Base-by-base conservation (phyloP, 2,329 filamentous ascomycete genomes). In the Xylaria sp. region DNA sequence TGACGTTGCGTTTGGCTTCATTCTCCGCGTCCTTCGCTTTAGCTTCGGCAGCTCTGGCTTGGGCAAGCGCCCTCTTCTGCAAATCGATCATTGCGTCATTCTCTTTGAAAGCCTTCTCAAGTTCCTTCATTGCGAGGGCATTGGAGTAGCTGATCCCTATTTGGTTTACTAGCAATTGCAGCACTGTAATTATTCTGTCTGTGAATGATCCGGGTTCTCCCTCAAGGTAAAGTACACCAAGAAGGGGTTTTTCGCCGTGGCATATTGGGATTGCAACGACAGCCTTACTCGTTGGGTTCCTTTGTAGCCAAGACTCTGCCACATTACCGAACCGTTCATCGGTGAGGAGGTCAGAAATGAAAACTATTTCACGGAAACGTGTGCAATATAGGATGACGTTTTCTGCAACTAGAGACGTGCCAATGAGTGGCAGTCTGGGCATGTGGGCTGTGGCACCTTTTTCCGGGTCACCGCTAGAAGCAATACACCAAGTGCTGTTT, bases 301-400 rank as follows among this genome's bases (percentile, higher is more conserved):
- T 85, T 72, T 87, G 84, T 35, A 92, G 81, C 88, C 92, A 94
- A 0, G 85, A 82, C 25, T 91, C 87, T 55, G 86, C 88, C 6
- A 94, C 91, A 69, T 93, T 93, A 54, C 91, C 91, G 71, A 94
- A 94, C 37, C 92, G 85, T 78, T 94, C 92, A 75, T 95, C 92
- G 58, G 87, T 88, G 25, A 92, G 83, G 29, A 94, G 83, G 74
- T 94, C 92, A 5, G 91, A 87, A 10, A 93, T 85, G 74, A 94
- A 94, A 8, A 94, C 89, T 0, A 87, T 84, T 78, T 94, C 92
- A 35, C 90, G 85, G 82, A 94, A 94, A 13, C 92, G 89, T 5
- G 93, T 88, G 70, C 90, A 92, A 79, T 94, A 94, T 5, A 93
- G 83, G 9, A 93, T 89, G 5, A 94, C 90, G 71, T 93, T 93